These are phyloP conservation scores for Cryptococcus deneoformans DNA, from an alignment of 1,284 basidiomycete species.

Conservation along the genomic window DNA sequence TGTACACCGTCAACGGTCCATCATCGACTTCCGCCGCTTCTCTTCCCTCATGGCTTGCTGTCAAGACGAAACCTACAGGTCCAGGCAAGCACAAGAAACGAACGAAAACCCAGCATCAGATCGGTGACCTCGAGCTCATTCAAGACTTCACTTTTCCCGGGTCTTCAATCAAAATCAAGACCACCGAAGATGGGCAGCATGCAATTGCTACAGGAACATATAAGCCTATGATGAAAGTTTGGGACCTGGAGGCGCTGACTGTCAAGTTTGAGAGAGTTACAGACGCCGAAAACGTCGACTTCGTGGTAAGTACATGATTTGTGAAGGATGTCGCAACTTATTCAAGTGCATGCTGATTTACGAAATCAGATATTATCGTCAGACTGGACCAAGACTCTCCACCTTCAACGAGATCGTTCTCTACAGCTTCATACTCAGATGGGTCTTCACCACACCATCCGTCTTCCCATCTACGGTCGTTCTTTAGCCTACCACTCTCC, in stretches of 20 bases:
- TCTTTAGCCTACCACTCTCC: constrained; percentile 86
- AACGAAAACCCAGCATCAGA: constrained; percentile 43
- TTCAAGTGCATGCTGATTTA: neutral
- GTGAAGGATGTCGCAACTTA: neutral
- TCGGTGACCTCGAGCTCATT: constrained; percentile 69
- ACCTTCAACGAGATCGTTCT: constrained; percentile 94
- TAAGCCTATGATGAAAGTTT: constrained; percentile 96
- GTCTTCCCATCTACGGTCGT: constrained; percentile 93
- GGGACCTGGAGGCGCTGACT: constrained; percentile 89
- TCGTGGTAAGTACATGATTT: constrained; percentile 62
- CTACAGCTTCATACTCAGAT: constrained; percentile 93
- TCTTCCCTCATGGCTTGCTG: constrained; percentile 82
- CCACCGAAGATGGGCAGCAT: constrained; percentile 88
- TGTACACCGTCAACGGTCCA: constrained; percentile 88
- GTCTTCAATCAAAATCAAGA: constrained; percentile 86
- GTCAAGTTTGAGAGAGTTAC: constrained; percentile 96
- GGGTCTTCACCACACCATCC: constrained; percentile 85
- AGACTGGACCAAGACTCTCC: constrained; percentile 99
- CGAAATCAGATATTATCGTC: constrained; percentile 77
- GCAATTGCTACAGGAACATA: constrained; percentile 95
- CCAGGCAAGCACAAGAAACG: constrained; percentile 42
- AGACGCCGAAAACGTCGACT: constrained; percentile 97
- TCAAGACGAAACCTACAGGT: constrained; percentile 53
- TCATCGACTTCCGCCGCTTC: constrained; percentile 77
- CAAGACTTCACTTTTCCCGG: constrained; percentile 98